Evolutionary conservation across 176 grass and related monocot genomes (phyloP).

Genomic region (Paspalum notatum): DNA sequence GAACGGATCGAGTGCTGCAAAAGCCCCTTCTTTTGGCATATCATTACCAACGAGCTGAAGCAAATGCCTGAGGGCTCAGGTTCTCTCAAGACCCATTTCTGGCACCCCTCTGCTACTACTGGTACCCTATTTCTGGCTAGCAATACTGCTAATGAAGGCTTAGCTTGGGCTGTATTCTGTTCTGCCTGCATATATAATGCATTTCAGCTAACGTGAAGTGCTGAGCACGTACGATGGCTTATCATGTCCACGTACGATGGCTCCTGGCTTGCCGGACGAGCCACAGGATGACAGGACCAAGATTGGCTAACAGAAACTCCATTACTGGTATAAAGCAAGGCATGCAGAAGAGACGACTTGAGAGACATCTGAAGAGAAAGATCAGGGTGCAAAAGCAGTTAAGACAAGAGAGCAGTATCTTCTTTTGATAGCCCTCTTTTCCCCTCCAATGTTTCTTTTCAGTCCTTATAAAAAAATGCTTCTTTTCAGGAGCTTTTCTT

Average conservation of each 20-base stretch:
- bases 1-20: conserved; percentile 42
- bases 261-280: too few relatives aligned
- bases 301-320: too few relatives aligned
- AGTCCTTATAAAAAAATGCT: too few relatives aligned
- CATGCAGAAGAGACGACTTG: conserved; percentile 45
- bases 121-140: neutral
- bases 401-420: conserved; percentile 58
- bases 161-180: neutral
- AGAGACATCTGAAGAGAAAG: conserved; percentile 54
- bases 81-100: conserved; percentile 44
- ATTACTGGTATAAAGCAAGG: conserved; percentile 25
- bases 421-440: conserved; percentile 48
- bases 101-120: conserved; percentile 12
- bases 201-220: conserved; percentile 1
- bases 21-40: conserved; percentile 63
- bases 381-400: conserved; percentile 52
- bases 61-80: conserved; percentile 38
- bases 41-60: conserved; percentile 43
- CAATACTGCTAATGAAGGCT: neutral
- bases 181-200: neutral
- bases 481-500: conserved; percentile 39
- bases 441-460: too few relatives aligned
- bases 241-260: too few relatives aligned
- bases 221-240: too few relatives aligned
- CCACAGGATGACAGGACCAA: too few relatives aligned